These are phyloP conservation scores for Picea sitchensis DNA, from an alignment of 75 land plant species.

Conservation along the genomic window DNA sequence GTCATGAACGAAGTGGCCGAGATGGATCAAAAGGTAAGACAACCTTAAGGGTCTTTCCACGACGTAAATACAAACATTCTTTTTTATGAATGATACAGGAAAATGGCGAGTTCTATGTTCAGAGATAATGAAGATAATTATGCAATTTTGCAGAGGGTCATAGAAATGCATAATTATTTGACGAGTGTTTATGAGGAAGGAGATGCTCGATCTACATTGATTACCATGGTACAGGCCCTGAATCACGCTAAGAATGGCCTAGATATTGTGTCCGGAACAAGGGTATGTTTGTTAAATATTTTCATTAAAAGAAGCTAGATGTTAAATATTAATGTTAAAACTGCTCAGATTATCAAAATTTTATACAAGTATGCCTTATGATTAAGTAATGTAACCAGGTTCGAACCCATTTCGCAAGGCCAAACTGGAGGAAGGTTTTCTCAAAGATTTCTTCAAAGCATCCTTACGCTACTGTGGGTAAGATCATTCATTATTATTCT, in stretches of 20 bases:
- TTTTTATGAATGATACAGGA: too few relatives aligned
- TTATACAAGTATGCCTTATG: neutral
- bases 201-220: conserved; percentile 69
- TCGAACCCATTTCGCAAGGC: conserved; percentile 74
- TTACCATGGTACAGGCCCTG: conserved; percentile 74
- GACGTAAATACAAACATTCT: too few relatives aligned
- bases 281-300: conserved; percentile 30
- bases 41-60: neutral
- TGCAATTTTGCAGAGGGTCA: conserved; percentile 44
- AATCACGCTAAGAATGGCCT: conserved; percentile 74
- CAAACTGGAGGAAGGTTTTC: conserved; percentile 76
- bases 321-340: neutral
- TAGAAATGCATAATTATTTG: conserved; percentile 74
- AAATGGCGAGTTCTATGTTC: too few relatives aligned
- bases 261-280: conserved; percentile 71
- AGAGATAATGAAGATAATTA: neutral
- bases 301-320: neutral
- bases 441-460: conserved; percentile 52
- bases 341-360: neutral
- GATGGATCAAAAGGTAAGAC: conserved; percentile 61
- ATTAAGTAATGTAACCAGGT: conserved; percentile 32
- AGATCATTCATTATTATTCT: neutral
- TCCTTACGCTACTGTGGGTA: conserved; percentile 54
- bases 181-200: conserved; percentile 80
- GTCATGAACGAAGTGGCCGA: conserved; percentile 84